Base-by-base conservation (phyloP, 805 yeast genomes). In the Hanseniaspora lachancei region DNA sequence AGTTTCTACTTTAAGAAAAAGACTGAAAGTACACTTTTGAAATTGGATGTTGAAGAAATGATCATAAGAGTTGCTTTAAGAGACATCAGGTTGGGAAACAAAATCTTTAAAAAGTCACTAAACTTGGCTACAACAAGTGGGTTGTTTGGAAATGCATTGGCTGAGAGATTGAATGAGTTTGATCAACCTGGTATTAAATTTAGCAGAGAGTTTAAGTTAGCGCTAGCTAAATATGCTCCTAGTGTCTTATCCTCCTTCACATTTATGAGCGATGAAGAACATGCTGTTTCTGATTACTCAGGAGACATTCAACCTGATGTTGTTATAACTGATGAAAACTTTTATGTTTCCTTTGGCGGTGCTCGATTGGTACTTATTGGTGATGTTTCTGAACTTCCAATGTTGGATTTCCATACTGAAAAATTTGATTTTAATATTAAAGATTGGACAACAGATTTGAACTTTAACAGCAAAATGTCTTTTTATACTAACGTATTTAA, bases 321-420 rank as follows among this genome's bases (percentile, higher is more conserved):
- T 1, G 63, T 82, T 2, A 70, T 86, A 6, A 78, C 78, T 58
- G 86, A 84, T 1, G 97, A 89, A 66, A 80, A 77, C 46, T 68
- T 88, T 47, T 73, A 69, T 44, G 82, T 82, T 0, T 78, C 78
- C 47, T 67, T 87, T 58, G 87, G 84, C 16, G 96, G 96, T 0
- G 64, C 86, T 59, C 74, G 96, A 59, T 67, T 89, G 49, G 95
- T 89, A 1, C 70, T 89, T 51, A 85, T 89, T 59, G 96, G 96
- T 65, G 95, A 87, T 66, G 83, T 86, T 47, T 93, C 89, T 64
- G 97, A 89, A 65, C 73, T 89, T 60, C 97, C 97, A 0, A 83
- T 89, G 40, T 62, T 87, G 16, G 96, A 89, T 67, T 73, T 86
- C 76, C 77, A 78, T 55, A 72, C 87, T 9, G 76, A 79, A 58